These are phyloP conservation scores for Blastomyces silverae DNA, from an alignment of 2,329 filamentous ascomycete species.

Conservation along the genomic window DNA sequence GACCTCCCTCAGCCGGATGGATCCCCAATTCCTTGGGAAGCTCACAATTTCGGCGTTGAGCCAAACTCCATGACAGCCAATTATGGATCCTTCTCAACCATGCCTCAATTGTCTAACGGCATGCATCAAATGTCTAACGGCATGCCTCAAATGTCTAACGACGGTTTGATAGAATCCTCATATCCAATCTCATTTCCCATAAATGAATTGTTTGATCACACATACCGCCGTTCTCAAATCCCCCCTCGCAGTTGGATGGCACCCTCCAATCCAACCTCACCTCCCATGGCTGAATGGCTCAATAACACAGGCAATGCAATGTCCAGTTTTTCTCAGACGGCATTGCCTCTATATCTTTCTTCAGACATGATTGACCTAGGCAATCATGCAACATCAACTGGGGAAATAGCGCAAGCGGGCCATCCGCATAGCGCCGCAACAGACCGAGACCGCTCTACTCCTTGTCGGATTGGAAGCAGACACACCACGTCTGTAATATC, in stretches of 20 bases:
- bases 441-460: neutral
- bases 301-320: neutral
- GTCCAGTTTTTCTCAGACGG: neutral
- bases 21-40: neutral
- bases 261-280: neutral
- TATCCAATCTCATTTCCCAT: too few relatives aligned
- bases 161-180: too few relatives aligned
- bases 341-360: too few relatives aligned
- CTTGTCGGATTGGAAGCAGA: neutral
- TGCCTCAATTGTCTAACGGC: neutral
- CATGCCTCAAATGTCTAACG: neutral
- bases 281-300: neutral
- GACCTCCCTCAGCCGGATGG: neutral
- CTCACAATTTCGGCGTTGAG: neutral
- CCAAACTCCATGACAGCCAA: neutral
- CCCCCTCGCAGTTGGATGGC: neutral
- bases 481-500: too few relatives aligned
- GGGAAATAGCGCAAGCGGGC: too few relatives aligned
- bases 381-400: neutral
- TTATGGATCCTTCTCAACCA: neutral
- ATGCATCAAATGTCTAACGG: neutral
- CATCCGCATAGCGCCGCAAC: too few relatives aligned
- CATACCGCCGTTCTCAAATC: neutral
- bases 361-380: neutral
- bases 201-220: too few relatives aligned